Evolutionary conservation across 2,329 filamentous ascomycete species (phyloP), one percentile per base, ranked within the genome.

Genomic region (Fusarium veterinarium): DNA sequence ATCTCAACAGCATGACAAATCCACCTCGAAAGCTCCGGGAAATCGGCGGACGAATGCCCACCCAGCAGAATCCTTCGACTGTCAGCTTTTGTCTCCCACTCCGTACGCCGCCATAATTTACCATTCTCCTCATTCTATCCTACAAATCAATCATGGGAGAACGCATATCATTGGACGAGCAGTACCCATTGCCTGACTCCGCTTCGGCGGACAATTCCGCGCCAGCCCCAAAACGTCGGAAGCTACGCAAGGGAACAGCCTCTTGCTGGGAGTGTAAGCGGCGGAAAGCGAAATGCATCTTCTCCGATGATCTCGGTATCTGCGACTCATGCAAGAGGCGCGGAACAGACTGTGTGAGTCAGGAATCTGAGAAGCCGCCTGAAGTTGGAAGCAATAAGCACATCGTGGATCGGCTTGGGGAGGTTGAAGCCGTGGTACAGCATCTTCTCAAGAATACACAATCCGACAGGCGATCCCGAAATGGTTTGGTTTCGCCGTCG

Each of bases 181-280:
- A 48, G 17, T 16, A 25, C 16, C 13, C 20, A 12, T 12, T 28
- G 19, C 20, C 40, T 19, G 17, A 23, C 14, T 61, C 56, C 46
- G 33, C n/a, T 30, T 25, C 45, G 35, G 35, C 49, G 16, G 25
- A 25, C 19, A 58, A 49, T 30, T 40, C 53, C 11, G 37, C 52
- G 5, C 71, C 73, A 23, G 67, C 51, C 5, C 30, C 58, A 23
- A 77, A 77, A 38, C 68, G 73, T 25, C 67, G 76, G 16, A 79
- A 77, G 64, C 30, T 88, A 28, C 85, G 87, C 28, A 89, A 88
- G 59, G 88, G 88, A n/a, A 90, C 88, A 0, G 82, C 79, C 33
- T 89, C 86, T 62, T 90, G 88, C 76, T 89, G 87, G 87, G 87
- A 89, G 71, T 90, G 88, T 82, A 87, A 87, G 77, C 83, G 86